Evolutionary conservation across 2,329 filamentous ascomycete genomes (phyloP), one percentile per base, ranked within the genome.

Genomic region (Cladophialophora chaetospira): DNA sequence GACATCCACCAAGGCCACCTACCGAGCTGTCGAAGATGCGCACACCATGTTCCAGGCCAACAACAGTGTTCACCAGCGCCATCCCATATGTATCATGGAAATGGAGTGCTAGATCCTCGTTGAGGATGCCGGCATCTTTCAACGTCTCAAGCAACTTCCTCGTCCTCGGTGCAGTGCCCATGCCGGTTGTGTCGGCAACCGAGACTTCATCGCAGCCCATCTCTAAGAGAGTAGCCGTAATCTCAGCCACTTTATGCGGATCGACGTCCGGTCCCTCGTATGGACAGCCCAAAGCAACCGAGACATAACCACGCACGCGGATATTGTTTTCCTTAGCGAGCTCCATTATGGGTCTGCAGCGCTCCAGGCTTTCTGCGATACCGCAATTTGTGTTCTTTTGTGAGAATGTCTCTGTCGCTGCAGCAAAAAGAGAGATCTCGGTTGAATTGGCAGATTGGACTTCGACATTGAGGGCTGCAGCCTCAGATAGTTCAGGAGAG

Each of bases 51-150:
- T 87, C 84, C 9, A 87, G 70, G 1, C 79, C 81, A 0, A 87
- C 81, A 9, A 86, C 75, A 0, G 81, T 81, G 59, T 87, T 87
- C 8, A 86, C 80, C 42, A 87, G 69, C 2, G 84, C 84, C 67
- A 85, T 82, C 1, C 84, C 84, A 64, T 85, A 87, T 0, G 84
- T 87, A 64, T 87, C 84, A 64, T 87, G 84, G 67, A 87, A 87
- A 67, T 87, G 84, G 55, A 87, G 71, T 1, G 83, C 84, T 8
- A 87, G 65, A 60, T 87, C 84, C 33, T 77, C 78, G 51, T 77
- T 80, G 50, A 81, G 77, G 48, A 87, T 79, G 0, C 84, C 84
- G 1, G 84, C 83, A 15, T 82, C 80, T 26, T 77, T 77, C 49
- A 87, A 69, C 2, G 82, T 80, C 59, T 81, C 77, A 44, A 87